A percentile compares a stretch with the other conserved stretches of the same genome.
These are phyloP conservation scores for Fusarium nelsonii DNA, from an alignment of 2,329 filamentous ascomycete species.

Conservation along the genomic window DNA sequence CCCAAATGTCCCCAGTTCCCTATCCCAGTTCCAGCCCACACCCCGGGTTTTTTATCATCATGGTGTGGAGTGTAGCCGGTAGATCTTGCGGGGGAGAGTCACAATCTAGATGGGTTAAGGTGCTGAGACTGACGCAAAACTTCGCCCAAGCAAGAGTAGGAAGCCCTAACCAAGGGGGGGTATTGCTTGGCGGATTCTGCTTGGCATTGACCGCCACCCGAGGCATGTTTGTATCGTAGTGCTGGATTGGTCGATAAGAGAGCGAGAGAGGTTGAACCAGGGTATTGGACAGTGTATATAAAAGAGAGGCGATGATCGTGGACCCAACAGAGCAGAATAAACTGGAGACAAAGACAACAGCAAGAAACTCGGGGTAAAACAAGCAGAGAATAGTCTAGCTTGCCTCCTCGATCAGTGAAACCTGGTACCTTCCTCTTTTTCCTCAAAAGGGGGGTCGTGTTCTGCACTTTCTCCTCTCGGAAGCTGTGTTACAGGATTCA, in stretches of 20 bases:
- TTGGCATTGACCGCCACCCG: slow-evolving; percentile 44
- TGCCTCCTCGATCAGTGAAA: slow-evolving; percentile 22
- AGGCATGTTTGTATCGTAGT: slow-evolving; percentile 35
- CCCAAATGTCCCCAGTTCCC: neutral
- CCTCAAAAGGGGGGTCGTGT: slow-evolving; percentile 25
- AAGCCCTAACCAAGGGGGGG: slow-evolving; percentile 5
- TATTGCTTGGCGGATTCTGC: slow-evolving; percentile 8
- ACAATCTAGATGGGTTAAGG: slow-evolving; percentile 6
- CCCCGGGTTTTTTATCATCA: slow-evolving; percentile 33
- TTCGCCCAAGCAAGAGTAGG: neutral
- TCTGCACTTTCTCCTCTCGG: slow-evolving; percentile 17
- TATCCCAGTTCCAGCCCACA: slow-evolving; percentile 10
- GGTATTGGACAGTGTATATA: slow-evolving; percentile 2
- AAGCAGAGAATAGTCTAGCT: slow-evolving; percentile 28
- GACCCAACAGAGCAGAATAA: slow-evolving; percentile 7
- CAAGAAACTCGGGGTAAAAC: slow-evolving; percentile 13
- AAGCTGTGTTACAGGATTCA: slow-evolving; percentile 31
- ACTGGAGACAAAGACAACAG: slow-evolving; percentile 27
- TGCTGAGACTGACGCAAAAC: slow-evolving; percentile 11
- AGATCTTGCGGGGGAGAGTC: slow-evolving; percentile 46
- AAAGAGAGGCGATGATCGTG: slow-evolving; percentile 28
- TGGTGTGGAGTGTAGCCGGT: slow-evolving; percentile 24
- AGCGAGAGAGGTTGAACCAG: slow-evolving; percentile 2
- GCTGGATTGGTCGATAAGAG: slow-evolving; percentile 39
- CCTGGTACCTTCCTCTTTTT: slow-evolving; percentile 11